A percentile compares a stretch with the other conserved stretches of the same genome.
Conservation (phyloP, 164 flowering plant genomes). For the Macadamia tetraphylla region DNA sequence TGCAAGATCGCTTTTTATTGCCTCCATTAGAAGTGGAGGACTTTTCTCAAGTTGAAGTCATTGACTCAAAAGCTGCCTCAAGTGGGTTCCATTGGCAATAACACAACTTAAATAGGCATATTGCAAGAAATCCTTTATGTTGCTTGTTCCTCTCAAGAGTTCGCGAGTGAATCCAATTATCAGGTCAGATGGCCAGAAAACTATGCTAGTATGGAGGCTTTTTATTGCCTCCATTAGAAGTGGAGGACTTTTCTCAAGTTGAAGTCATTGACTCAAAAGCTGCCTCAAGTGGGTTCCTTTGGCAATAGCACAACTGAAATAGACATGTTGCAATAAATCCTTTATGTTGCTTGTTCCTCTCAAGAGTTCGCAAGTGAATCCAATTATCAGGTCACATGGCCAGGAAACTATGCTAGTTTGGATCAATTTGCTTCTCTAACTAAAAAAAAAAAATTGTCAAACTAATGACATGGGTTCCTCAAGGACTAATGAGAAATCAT, state of each 20-base stretch:
- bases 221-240: too few relatives aligned
- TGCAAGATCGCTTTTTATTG: slow-evolving; percentile 59
- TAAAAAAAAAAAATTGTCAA: slow-evolving; percentile 9
- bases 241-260: too few relatives aligned
- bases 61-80: slow-evolving; percentile 21
- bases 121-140: slow-evolving; percentile 65
- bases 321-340: slow-evolving; percentile 58
- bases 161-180: slow-evolving; percentile 28
- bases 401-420: slow-evolving; percentile 20
- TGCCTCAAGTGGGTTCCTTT: slow-evolving; percentile 17
- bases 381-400: slow-evolving; percentile 26
- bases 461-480: slow-evolving; percentile 18
- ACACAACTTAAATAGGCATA: slow-evolving; percentile 30
- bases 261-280: neutral
- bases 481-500: slow-evolving; percentile 20
- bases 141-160: slow-evolving; percentile 57
- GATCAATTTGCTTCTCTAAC: slow-evolving; percentile 35
- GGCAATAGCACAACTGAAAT: slow-evolving; percentile 17
- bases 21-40: slow-evolving; percentile 71
- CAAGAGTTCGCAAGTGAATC: slow-evolving; percentile 40
- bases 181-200: slow-evolving; percentile 31
- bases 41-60: slow-evolving; percentile 32
- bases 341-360: slow-evolving; percentile 63
- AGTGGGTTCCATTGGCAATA: slow-evolving; percentile 11
- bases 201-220: slow-evolving; percentile 12